Evolutionary conservation across 768 basidiomycete species (phyloP).

Genomic region (Clathrus columnatus): DNA sequence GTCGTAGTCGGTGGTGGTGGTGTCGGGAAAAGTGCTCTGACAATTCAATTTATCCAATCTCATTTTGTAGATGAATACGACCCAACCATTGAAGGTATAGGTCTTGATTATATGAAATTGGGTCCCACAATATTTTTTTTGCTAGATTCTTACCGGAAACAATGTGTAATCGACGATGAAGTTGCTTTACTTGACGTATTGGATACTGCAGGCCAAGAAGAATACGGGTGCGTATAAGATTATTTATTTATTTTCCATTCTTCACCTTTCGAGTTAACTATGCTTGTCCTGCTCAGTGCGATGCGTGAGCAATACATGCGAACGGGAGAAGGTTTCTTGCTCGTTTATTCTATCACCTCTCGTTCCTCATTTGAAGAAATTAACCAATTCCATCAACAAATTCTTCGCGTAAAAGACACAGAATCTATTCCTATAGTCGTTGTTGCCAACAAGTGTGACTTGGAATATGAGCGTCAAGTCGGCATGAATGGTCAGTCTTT

Average conservation of each 20-base stretch:
- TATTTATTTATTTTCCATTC: slow-evolving; percentile 5
- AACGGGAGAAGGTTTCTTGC: slow-evolving; percentile 93
- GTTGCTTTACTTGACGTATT: slow-evolving; percentile 95
- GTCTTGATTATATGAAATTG: slow-evolving; percentile 1
- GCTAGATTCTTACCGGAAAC: slow-evolving; percentile 91
- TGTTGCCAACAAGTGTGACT: slow-evolving; percentile 96
- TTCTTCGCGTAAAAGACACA: slow-evolving; percentile 92
- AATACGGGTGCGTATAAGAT: slow-evolving; percentile 73
- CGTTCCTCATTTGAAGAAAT: slow-evolving; percentile 97
- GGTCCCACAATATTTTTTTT: neutral
- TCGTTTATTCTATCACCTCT: slow-evolving; percentile 98
- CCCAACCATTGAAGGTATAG: slow-evolving; percentile 85
- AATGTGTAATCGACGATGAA: slow-evolving; percentile 96
- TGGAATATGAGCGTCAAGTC: slow-evolving; percentile 94
- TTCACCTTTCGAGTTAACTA: slow-evolving; percentile 5
- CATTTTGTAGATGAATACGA: slow-evolving; percentile 91
- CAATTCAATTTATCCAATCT: slow-evolving; percentile 97
- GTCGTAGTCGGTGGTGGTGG: slow-evolving; percentile 97
- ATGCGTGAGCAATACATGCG: slow-evolving; percentile 99
- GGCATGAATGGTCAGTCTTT: slow-evolving; percentile 73
- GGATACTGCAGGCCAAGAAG: slow-evolving; percentile 96
- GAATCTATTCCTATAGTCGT: slow-evolving; percentile 93
- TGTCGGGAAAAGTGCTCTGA: slow-evolving; percentile 85
- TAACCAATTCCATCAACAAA: slow-evolving; percentile 91
- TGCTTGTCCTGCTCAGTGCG: slow-evolving; percentile 44